phyloP scores from a whole-genome alignment of 139 green algal species.

The Edaphochlamys debaryana region DNA sequence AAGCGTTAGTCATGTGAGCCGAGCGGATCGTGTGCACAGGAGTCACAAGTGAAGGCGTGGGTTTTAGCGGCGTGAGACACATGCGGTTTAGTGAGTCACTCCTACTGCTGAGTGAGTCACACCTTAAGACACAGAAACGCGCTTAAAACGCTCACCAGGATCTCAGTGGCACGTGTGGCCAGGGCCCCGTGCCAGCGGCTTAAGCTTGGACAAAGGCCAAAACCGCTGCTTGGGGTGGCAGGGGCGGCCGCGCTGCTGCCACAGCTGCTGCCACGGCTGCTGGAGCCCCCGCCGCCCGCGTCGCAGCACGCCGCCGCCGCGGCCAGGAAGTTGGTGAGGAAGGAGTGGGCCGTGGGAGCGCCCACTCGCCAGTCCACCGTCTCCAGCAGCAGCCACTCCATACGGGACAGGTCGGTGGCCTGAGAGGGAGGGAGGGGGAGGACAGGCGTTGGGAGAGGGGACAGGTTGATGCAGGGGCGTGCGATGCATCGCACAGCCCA shows the following conservation, averaged over 20 bases:
- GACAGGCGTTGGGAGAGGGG: background rate
- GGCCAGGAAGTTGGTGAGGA: background rate
- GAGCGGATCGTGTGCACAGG: background rate
- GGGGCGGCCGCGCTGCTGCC: too few species aligned
- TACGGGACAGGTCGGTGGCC: background rate
- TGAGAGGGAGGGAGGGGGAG: background rate
- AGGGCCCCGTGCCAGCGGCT: too few species aligned
- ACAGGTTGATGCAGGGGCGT: background rate
- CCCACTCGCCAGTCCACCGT: background rate
- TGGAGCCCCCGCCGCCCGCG: background rate
- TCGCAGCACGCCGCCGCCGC: background rate
- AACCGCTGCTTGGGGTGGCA: too few species aligned
- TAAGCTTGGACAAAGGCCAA: too few species aligned
- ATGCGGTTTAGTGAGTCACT: too few species aligned
- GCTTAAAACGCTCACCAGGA: too few species aligned
- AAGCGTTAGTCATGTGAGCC: background rate
- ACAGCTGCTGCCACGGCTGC: background rate
- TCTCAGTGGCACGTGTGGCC: too few species aligned
- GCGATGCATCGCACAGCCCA: too few species aligned
- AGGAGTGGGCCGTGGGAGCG: background rate
- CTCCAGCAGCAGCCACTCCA: slow-evolving; percentile 21
- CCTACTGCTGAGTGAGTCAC: too few species aligned
- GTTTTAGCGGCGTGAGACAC: too few species aligned
- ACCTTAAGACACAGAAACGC: too few species aligned
- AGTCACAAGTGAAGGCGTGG: too few species aligned